Conservation (phyloP, 129 eudicot species). For the Pulicaria dysenterica region DNA sequence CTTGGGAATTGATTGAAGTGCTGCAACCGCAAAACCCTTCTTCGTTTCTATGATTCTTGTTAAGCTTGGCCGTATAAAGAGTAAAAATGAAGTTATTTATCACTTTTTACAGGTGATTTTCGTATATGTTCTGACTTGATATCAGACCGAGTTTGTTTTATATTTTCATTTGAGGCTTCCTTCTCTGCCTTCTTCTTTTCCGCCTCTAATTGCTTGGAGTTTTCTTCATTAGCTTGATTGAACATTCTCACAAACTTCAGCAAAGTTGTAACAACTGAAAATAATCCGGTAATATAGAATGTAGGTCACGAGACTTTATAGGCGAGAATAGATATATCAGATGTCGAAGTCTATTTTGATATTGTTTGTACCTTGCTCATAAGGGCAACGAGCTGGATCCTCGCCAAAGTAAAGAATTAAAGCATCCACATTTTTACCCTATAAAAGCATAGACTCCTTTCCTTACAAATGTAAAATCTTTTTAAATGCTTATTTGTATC, state of each 20-base stretch:
- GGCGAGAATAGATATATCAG: background rate
- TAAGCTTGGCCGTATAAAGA: background rate
- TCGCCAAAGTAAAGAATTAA: slow-evolving; percentile 90
- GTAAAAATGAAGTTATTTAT: slow-evolving; percentile 20
- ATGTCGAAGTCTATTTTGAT: background rate
- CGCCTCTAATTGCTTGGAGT: slow-evolving; percentile 68
- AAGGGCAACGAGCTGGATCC: slow-evolving; percentile 85
- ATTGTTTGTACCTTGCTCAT: slow-evolving; percentile 74
- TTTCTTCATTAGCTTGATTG: slow-evolving; percentile 72
- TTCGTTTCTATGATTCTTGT: slow-evolving; percentile 1
- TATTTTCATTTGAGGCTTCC: slow-evolving; percentile 54
- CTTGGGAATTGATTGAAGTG: background rate
- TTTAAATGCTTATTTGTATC: background rate
- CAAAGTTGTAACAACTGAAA: slow-evolving; percentile 68
- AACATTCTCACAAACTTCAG: slow-evolving; percentile 76
- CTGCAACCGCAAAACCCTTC: background rate
- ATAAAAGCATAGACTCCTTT: slow-evolving; percentile 9
- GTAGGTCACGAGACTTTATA: background rate
- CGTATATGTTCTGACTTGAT: slow-evolving; percentile 31
- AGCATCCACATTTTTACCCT: slow-evolving; percentile 88
- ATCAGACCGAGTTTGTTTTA: slow-evolving; percentile 36
- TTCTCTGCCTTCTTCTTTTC: slow-evolving; percentile 78
- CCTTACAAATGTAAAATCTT: background rate
- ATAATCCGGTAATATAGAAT: background rate
- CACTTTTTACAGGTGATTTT: slow-evolving; percentile 34